These are phyloP conservation scores for Durio zibethinus DNA, from an alignment of 345 rosid genomes.

Conservation along the genomic window DNA sequence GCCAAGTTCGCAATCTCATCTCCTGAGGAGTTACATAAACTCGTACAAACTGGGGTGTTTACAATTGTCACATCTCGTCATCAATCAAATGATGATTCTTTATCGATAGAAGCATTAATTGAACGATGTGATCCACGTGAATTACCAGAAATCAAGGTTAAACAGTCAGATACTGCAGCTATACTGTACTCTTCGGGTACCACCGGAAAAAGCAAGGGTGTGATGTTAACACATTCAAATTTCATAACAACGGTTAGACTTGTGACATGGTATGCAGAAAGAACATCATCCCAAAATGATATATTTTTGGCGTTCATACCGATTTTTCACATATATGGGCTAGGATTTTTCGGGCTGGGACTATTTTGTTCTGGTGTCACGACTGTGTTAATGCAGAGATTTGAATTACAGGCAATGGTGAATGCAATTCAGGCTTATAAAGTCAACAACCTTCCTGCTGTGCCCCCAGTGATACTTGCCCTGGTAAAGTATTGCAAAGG, in stretches of 20 bases:
- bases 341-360: constrained; percentile 55
- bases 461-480: constrained; percentile 54
- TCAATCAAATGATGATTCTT: not conserved
- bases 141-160: constrained; percentile 15
- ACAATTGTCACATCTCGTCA: constrained; percentile 30
- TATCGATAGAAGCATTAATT: constrained; percentile 46
- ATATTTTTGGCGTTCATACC: constrained; percentile 51
- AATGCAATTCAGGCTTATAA: constrained; percentile 35
- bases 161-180: constrained; percentile 53
- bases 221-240: constrained; percentile 50
- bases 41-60: constrained; percentile 28
- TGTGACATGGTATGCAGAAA: constrained; percentile 45
- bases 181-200: constrained; percentile 69
- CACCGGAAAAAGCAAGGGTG: constrained; percentile 62
- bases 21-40: constrained; percentile 47
- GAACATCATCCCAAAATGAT: constrained; percentile 35
- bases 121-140: constrained; percentile 36
- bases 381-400: constrained; percentile 46
- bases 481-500: constrained; percentile 38
- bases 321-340: constrained; percentile 62
- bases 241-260: constrained; percentile 40
- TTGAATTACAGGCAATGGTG: constrained; percentile 46
- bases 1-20: constrained; percentile 44
- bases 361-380: constrained; percentile 38
- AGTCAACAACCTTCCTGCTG: constrained; percentile 55